Evolutionary conservation across 179 eudicot species (phyloP).

Genomic region (Nepenthes alata): DNA sequence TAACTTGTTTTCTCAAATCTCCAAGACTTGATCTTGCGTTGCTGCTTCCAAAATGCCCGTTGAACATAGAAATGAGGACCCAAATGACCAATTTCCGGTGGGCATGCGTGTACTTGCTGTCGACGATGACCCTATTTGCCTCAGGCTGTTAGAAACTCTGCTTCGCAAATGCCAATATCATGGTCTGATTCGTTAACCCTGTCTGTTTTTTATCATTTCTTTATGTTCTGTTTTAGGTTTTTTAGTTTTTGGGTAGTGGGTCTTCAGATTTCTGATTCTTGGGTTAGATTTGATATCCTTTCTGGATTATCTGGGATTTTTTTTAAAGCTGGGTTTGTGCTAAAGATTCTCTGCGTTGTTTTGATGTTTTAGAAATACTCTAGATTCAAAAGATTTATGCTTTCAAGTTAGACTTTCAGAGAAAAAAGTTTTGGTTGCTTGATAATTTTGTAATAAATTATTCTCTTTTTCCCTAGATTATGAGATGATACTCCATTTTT

Average conservation of each 20-base stretch:
- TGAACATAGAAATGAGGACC: slow-evolving; percentile 22
- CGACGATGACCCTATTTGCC: slow-evolving; percentile 77
- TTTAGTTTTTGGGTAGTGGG: background rate
- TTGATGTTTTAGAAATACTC: background rate
- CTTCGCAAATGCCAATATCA: slow-evolving; percentile 75
- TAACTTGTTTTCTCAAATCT: too few species aligned
- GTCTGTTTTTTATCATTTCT: background rate
- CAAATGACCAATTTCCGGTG: slow-evolving; percentile 56
- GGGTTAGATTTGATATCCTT: background rate
- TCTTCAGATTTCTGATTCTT: slow-evolving; percentile 4
- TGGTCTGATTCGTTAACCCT: slow-evolving; percentile 30
- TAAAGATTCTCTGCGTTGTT: too few species aligned
- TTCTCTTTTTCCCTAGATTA: background rate
- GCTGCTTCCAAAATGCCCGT: slow-evolving; percentile 28
- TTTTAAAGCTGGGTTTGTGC: background rate
- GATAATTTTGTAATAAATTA: background rate
- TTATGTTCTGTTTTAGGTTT: slow-evolving; percentile 1
- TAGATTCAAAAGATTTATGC: background rate
- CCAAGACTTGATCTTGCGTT: background rate
- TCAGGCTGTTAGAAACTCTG: slow-evolving; percentile 51
- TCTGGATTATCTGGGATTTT: background rate
- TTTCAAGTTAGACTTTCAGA: background rate
- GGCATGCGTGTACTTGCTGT: slow-evolving; percentile 96
- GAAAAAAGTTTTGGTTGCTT: background rate
- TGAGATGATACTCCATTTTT: background rate